Conservation (phyloP, 192 early-diverging fungal species). For the Coemansia aciculifera region DNA sequence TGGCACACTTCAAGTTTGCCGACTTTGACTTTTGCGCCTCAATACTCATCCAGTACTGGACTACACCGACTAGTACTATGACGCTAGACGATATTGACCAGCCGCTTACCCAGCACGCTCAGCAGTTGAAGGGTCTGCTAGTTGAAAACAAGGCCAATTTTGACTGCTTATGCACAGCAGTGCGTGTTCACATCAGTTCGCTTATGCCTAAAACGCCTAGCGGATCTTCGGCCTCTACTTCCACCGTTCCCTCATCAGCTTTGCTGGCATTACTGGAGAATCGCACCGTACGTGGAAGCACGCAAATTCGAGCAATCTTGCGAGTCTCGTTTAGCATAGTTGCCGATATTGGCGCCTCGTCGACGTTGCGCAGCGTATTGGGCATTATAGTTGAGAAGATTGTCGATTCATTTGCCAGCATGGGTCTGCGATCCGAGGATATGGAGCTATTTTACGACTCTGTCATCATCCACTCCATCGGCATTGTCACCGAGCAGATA, state of each 20-base stretch:
- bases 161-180: constrained; percentile 7
- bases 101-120: constrained; percentile 55
- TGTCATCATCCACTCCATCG: constrained; percentile 9
- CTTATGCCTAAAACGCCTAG: constrained; percentile 8
- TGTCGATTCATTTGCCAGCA: constrained; percentile 25
- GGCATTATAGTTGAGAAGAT: constrained; percentile 29
- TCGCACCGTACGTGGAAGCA: constrained; percentile 14
- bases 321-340: constrained; percentile 24
- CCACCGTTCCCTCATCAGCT: background rate
- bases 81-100: constrained; percentile 45
- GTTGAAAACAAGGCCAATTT: constrained; percentile 33
- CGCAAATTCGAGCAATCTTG: constrained; percentile 23
- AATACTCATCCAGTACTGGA: constrained; percentile 29
- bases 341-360: constrained; percentile 18
- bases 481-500: constrained; percentile 12
- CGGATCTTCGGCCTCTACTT: background rate
- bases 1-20: constrained; percentile 23
- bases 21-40: constrained; percentile 39
- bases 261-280: constrained; percentile 23
- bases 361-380: constrained; percentile 20
- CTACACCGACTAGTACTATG: constrained; percentile 30
- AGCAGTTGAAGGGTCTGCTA: constrained; percentile 53
- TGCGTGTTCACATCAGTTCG: constrained; percentile 6
- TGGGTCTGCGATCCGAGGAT: constrained; percentile 25
- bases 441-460: constrained; percentile 30